These are phyloP conservation scores for Phytophthora ohioensis DNA, from an alignment of 352 stramenopile species.

Conservation along the genomic window DNA sequence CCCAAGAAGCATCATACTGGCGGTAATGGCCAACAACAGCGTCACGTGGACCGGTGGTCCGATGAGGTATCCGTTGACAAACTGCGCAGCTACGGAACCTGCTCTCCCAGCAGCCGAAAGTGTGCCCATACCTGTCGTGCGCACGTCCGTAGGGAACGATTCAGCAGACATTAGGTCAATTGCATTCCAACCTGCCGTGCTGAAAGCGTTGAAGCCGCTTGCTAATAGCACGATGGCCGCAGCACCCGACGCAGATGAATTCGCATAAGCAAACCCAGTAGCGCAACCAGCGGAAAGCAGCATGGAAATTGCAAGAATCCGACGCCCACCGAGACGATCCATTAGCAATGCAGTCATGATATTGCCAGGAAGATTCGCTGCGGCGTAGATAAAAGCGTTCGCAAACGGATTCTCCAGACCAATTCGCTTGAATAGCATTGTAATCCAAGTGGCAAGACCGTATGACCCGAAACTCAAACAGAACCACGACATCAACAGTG, in stretches of 20 bases:
- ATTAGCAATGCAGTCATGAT: constrained; percentile 80
- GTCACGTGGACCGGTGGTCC: constrained; percentile 78
- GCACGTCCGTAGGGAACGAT: constrained; percentile 90
- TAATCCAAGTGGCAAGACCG: constrained; percentile 94
- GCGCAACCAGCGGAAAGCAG: constrained; percentile 70
- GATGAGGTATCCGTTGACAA: constrained; percentile 90
- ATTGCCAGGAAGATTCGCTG: constrained; percentile 92
- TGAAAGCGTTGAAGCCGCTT: constrained; percentile 93
- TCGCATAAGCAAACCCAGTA: constrained; percentile 80
- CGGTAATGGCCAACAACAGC: constrained; percentile 77
- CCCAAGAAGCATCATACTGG: constrained; percentile 84
- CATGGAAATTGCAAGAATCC: constrained; percentile 82
- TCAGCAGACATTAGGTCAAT: constrained; percentile 92
- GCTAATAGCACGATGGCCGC: constrained; percentile 81
- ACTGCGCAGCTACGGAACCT: constrained; percentile 92
- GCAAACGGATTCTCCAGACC: constrained; percentile 89
- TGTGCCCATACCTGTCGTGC: constrained; percentile 91
- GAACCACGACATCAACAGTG: constrained; percentile 73
- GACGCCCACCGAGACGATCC: constrained; percentile 70
- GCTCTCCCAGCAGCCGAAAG: constrained; percentile 84
- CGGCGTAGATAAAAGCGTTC: constrained; percentile 94
- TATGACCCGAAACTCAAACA: constrained; percentile 90
- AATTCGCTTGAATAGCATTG: constrained; percentile 92
- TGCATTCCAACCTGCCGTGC: constrained; percentile 92
- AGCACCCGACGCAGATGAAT: constrained; percentile 39